These are phyloP conservation scores for Haplosporangium gracile DNA, from an alignment of 192 early-diverging fungal species.

Conservation along the genomic window DNA sequence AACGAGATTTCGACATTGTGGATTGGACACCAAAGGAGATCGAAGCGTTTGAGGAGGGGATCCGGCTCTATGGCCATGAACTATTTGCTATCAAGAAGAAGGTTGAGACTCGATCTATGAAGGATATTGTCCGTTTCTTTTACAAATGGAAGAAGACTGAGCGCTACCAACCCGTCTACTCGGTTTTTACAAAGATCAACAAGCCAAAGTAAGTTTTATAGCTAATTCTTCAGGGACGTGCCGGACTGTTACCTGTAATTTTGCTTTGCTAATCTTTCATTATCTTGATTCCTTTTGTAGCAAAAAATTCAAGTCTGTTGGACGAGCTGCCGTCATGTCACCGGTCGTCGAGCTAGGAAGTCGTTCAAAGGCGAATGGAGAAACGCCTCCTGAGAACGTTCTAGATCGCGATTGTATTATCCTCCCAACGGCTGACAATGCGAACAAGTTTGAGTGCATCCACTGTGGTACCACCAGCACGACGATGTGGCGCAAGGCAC, in stretches of 20 bases:
- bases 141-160: constrained; percentile 72
- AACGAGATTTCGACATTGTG: constrained; percentile 64
- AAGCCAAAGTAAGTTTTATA: constrained; percentile 62
- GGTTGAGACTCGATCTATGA: constrained; percentile 62
- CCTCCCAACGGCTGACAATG: constrained; percentile 35
- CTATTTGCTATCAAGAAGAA: constrained; percentile 70
- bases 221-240: neutral
- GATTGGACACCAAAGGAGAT: constrained; percentile 69
- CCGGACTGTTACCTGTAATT: neutral
- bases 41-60: constrained; percentile 70
- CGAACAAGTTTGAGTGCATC: constrained; percentile 47
- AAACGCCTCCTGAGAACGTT: constrained; percentile 24
- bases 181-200: constrained; percentile 69
- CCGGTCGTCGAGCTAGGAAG: constrained; percentile 26
- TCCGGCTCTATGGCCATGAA: constrained; percentile 75
- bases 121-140: constrained; percentile 73
- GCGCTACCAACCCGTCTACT: constrained; percentile 70
- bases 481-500: constrained; percentile 53
- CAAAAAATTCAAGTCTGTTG: constrained; percentile 61
- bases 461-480: constrained; percentile 58
- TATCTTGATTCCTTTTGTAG: constrained; percentile 23
- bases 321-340: constrained; percentile 33
- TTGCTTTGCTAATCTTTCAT: neutral
- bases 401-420: constrained; percentile 52
- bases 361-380: constrained; percentile 49